phyloP scores from a whole-genome alignment of 148 eudicot species.

The Amaranthus cruentus region DNA sequence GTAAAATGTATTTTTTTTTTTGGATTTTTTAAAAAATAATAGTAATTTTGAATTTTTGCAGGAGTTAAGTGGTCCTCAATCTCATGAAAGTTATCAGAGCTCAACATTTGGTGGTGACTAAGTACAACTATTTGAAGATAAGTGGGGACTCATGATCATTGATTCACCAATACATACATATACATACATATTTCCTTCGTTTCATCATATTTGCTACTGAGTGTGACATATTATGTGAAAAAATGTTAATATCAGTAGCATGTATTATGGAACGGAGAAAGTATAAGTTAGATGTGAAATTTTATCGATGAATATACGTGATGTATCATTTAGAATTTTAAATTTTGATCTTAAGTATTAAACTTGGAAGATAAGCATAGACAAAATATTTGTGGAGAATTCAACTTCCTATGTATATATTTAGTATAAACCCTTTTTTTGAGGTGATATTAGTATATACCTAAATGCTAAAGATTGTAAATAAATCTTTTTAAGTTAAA shows the following conservation, averaged over 20 bases:
- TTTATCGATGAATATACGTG: background rate
- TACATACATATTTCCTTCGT: too few relatives aligned
- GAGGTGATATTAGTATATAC: too few relatives aligned
- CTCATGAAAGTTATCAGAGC: conserved; percentile 20
- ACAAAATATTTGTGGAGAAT: too few relatives aligned
- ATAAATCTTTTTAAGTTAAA: too few relatives aligned
- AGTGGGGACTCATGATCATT: background rate
- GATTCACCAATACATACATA: background rate
- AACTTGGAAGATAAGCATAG: background rate
- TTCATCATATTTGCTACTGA: too few relatives aligned
- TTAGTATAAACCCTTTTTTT: too few relatives aligned
- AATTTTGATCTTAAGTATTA: background rate
- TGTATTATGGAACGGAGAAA: background rate
- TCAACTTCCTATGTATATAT: too few relatives aligned
- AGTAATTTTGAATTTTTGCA: background rate
- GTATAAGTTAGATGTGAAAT: background rate
- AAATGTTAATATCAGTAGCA: background rate
- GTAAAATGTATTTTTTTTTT: too few relatives aligned
- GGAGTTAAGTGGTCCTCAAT: conserved; percentile 29
- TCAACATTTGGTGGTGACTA: conserved; percentile 11
- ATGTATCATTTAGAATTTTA: background rate
- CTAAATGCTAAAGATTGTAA: too few relatives aligned
- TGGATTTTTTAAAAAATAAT: too few relatives aligned
- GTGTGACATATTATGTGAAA: too few relatives aligned
- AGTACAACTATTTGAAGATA: background rate